phyloP scores from a whole-genome alignment of 495 filamentous ascomycete species.

The Aspergillus avenaceus region DNA sequence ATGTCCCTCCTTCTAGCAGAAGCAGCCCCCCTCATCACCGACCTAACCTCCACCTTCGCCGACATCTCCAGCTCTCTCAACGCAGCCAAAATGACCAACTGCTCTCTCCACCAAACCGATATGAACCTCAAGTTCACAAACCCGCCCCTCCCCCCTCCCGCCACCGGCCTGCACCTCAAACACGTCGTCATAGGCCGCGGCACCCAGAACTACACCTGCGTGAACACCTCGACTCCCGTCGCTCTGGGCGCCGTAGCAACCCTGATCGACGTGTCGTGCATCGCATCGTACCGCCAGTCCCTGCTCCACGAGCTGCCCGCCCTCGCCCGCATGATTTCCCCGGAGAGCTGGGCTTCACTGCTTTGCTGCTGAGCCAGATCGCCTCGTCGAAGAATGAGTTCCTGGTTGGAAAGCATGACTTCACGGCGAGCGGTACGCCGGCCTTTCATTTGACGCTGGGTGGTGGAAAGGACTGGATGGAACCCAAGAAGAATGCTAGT shows the following conservation, averaged over 20 bases:
- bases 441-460: slow-evolving; percentile 54
- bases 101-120: slow-evolving; percentile 18
- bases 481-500: slow-evolving; percentile 39
- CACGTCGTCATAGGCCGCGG: slow-evolving; percentile 66
- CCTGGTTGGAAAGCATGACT: slow-evolving; percentile 62
- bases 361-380: slow-evolving; percentile 18
- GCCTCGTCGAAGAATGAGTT: slow-evolving; percentile 24
- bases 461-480: slow-evolving; percentile 30
- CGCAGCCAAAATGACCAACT: slow-evolving; percentile 19
- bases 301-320: slow-evolving; percentile 31
- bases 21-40: background rate
- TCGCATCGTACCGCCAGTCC: slow-evolving; percentile 20
- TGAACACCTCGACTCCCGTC: slow-evolving; percentile 22
- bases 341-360: slow-evolving; percentile 32
- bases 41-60: background rate
- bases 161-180: slow-evolving; percentile 45
- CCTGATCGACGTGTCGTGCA: slow-evolving; percentile 59
- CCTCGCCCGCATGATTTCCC: slow-evolving; percentile 32
- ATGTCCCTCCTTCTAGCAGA: background rate
- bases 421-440: slow-evolving; percentile 47
- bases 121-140: slow-evolving; percentile 20
- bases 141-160: slow-evolving; percentile 40
- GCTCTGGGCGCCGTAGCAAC: slow-evolving; percentile 62
- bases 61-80: background rate
- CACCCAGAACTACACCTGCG: slow-evolving; percentile 76